Evolutionary conservation across 345 rosid species (phyloP).

Genomic region (Iberis pinnata): DNA sequence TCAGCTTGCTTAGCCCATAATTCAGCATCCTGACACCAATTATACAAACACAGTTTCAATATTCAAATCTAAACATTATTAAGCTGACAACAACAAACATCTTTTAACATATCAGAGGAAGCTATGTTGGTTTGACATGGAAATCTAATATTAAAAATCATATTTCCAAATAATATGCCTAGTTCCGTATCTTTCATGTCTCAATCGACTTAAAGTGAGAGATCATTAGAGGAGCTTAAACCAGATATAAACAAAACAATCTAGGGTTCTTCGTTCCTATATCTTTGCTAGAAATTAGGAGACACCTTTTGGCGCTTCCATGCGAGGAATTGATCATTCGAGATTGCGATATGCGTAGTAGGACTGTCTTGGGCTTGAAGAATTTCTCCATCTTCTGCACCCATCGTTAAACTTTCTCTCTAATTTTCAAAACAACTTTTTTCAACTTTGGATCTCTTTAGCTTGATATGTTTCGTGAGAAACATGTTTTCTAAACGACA

Average conservation of each 20-base stretch:
- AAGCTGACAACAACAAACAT: neutral
- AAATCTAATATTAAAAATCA: no score
- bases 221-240: no score
- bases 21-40: slow-evolving; percentile 49
- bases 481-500: slow-evolving; percentile 6
- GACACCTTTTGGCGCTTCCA: slow-evolving; percentile 66
- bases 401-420: slow-evolving; percentile 34
- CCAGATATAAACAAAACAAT: neutral
- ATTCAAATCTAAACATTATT: no score
- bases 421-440: neutral
- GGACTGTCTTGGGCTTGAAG: slow-evolving; percentile 20
- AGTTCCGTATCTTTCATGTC: neutral
- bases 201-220: no score
- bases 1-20: slow-evolving; percentile 56
- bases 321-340: slow-evolving; percentile 47
- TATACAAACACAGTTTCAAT: neutral
- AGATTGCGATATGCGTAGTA: slow-evolving; percentile 27
- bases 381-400: slow-evolving; percentile 38
- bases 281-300: neutral
- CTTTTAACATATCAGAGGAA: no score
- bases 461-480: neutral
- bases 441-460: slow-evolving; percentile 1
- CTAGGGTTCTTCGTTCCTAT: slow-evolving; percentile 26
- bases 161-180: neutral
- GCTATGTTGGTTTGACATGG: neutral